Evolutionary conservation across 257 asterid genomes (phyloP).

Genomic region (Forsythia viridissima): DNA sequence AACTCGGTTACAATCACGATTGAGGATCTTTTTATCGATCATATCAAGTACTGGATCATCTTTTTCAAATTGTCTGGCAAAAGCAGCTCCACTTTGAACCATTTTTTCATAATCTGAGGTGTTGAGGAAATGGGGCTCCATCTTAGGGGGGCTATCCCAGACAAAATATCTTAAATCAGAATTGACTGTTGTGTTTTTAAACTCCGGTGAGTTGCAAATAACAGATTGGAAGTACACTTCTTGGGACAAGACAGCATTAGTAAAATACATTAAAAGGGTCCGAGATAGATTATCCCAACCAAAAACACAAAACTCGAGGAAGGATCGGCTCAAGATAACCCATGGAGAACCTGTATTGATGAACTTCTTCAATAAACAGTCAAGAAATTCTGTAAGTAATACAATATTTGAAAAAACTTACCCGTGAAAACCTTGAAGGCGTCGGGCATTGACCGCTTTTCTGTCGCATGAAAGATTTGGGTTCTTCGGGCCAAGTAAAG

Average conservation of each 20-base stretch:
- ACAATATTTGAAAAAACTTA: slow-evolving; percentile 19
- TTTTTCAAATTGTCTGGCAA: slow-evolving; percentile 79
- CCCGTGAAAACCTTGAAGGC: slow-evolving; percentile 93
- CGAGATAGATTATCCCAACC: slow-evolving; percentile 99
- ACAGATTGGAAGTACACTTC: slow-evolving; percentile 95
- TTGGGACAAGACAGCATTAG: slow-evolving; percentile 68
- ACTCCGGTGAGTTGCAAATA: slow-evolving; percentile 75
- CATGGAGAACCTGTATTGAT: slow-evolving; percentile 84
- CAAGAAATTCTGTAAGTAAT: not conserved
- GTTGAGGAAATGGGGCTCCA: slow-evolving; percentile 83
- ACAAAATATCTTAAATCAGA: slow-evolving; percentile 83
- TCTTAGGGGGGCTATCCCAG: slow-evolving; percentile 98
- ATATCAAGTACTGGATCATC: slow-evolving; percentile 63
- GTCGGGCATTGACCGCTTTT: slow-evolving; percentile 87
- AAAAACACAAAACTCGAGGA: slow-evolving; percentile 78
- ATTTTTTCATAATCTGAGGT: slow-evolving; percentile 60
- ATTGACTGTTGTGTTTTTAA: slow-evolving; percentile 76
- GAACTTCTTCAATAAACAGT: not conserved
- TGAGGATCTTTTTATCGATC: slow-evolving; percentile 75
- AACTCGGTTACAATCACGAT: slow-evolving; percentile 58
- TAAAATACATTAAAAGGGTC: slow-evolving; percentile 81
- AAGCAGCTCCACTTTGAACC: slow-evolving; percentile 84
- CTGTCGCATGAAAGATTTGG: slow-evolving; percentile 86
- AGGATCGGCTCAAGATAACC: slow-evolving; percentile 83
- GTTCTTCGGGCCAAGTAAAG: slow-evolving; percentile 82